Evolutionary conservation across 1,284 basidiomycete species (phyloP).

Genomic region (Sporisorium exsertum): DNA sequence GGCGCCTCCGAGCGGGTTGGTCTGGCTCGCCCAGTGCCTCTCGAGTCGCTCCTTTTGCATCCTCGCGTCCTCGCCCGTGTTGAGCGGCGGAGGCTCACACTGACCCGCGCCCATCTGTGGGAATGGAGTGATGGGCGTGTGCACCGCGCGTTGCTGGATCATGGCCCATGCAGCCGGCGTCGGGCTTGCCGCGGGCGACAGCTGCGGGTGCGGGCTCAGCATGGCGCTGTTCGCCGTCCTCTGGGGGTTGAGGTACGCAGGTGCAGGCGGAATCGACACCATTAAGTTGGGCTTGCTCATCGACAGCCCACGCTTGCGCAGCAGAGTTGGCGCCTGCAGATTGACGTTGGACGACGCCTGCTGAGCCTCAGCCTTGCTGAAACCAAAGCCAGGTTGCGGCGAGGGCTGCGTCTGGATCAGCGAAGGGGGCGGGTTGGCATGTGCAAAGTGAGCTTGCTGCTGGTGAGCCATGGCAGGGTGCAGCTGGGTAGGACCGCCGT

Average conservation of each 20-base stretch:
- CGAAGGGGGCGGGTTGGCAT: conserved; percentile 39
- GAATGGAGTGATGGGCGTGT: conserved; percentile 61
- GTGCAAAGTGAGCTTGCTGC: conserved; percentile 30
- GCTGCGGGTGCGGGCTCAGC: conserved; percentile 46
- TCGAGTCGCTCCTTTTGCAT: conserved; percentile 60
- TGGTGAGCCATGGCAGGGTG: conserved; percentile 23
- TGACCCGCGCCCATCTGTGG: conserved; percentile 45
- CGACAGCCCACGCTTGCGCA: conserved; percentile 61
- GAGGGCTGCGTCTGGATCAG: conserved; percentile 57
- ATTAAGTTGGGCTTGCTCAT: conserved; percentile 61
- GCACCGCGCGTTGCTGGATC: conserved; percentile 61
- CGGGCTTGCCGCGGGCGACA: conserved; percentile 44
- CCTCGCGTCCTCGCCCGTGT: conserved; percentile 49
- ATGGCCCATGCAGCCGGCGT: conserved; percentile 55
- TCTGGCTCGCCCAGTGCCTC: conserved; percentile 56
- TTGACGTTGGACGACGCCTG: conserved; percentile 15
- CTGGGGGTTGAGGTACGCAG: conserved; percentile 53
- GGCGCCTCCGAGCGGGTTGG: conserved; percentile 24
- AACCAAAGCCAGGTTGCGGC: conserved; percentile 40
- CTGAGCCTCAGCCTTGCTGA: conserved; percentile 18
- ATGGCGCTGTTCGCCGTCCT: conserved; percentile 26
- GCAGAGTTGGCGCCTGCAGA: conserved; percentile 48
- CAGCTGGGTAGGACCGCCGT: conserved; percentile 9
- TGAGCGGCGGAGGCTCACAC: conserved; percentile 56
- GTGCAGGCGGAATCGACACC: conserved; percentile 59